Evolutionary conservation across 2,329 filamentous ascomycete species (phyloP).

Genomic region (Botrytis galanthina): DNA sequence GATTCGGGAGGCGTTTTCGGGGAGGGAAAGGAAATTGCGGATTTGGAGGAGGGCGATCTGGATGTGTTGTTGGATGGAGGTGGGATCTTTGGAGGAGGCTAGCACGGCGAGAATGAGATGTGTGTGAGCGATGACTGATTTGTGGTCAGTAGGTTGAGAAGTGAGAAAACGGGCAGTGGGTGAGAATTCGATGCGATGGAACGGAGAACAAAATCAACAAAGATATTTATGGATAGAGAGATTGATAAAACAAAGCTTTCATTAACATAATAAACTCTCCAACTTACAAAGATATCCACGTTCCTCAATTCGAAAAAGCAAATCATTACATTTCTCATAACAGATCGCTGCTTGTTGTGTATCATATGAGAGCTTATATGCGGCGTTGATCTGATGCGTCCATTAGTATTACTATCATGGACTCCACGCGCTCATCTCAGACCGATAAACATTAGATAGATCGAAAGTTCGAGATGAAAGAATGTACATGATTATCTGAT

Average conservation of each 20-base stretch:
- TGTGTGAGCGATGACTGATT: background rate
- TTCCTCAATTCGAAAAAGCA: background rate
- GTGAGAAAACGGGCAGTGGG: background rate
- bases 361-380: background rate
- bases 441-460: background rate
- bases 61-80: background rate
- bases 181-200: background rate
- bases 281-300: constrained; percentile 1
- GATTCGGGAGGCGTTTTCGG: background rate
- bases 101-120: background rate
- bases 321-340: background rate
- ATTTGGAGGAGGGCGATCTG: background rate
- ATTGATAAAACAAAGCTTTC: background rate
- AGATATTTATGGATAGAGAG: background rate
- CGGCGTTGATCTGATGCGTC: background rate
- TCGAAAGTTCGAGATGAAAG: background rate
- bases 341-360: background rate
- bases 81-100: background rate
- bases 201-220: background rate
- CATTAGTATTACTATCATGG: background rate
- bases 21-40: background rate
- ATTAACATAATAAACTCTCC: background rate
- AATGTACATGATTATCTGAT: background rate
- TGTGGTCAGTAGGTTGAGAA: background rate
- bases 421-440: background rate